Conservation (phyloP, 164 flowering plant species). For the Magnolia officinalis region DNA sequence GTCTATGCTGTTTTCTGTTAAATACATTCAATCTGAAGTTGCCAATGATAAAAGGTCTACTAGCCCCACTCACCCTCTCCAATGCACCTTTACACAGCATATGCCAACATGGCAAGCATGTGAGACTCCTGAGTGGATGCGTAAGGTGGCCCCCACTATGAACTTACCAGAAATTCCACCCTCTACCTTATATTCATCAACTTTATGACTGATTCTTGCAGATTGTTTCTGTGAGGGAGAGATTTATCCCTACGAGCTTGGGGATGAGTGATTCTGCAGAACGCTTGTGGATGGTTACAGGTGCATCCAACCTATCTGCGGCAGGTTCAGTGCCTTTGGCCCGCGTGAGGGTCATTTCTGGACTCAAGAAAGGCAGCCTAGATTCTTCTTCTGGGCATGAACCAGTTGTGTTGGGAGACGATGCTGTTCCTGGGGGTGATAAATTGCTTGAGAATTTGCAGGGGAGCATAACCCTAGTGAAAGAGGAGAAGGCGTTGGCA, state of each 20-base stretch:
- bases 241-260: conserved; percentile 71
- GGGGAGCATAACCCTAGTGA: conserved; percentile 49
- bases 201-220: conserved; percentile 20
- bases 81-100: no score
- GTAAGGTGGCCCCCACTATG: not conserved
- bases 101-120: no score
- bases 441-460: conserved; percentile 67
- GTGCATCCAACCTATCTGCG: conserved; percentile 55
- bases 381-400: conserved; percentile 23
- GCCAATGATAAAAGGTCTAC: no score
- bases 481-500: conserved; percentile 36
- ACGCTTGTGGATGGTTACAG: conserved; percentile 76
- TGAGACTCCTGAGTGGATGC: not conserved
- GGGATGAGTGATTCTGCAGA: conserved; percentile 37
- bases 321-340: conserved; percentile 37
- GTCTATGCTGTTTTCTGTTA: no score
- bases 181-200: not conserved
- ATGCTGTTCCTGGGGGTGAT: conserved; percentile 58
- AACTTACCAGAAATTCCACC: not conserved
- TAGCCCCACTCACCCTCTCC: no score
- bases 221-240: conserved; percentile 50
- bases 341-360: conserved; percentile 56
- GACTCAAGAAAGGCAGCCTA: conserved; percentile 20
- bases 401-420: conserved; percentile 45
- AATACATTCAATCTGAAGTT: no score